phyloP scores from a whole-genome alignment of 768 basidiomycete genomes.

The Lactarius deliciosus region DNA sequence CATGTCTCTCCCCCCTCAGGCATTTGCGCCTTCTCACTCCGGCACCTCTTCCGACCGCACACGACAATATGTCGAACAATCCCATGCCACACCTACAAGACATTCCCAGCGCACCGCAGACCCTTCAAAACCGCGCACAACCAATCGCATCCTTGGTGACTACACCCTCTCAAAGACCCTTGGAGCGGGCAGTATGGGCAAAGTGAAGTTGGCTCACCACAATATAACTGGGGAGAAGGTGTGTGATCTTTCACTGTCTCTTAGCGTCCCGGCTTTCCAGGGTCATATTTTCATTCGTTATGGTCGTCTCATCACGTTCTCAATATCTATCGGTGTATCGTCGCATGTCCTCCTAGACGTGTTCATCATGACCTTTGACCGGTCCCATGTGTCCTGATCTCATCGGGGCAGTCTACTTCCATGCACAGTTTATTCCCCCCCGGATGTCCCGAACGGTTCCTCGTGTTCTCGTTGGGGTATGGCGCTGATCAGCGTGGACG shows the following conservation, averaged over 20 bases:
- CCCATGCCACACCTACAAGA: constrained; percentile 19
- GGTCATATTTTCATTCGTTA: background rate
- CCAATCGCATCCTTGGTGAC: constrained; percentile 76
- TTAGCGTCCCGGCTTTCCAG: constrained; percentile 38
- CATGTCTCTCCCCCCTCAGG: constrained; percentile 73
- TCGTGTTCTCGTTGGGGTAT: constrained; percentile 1
- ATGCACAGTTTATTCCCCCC: background rate
- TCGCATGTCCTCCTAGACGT: background rate
- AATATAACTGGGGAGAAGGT: constrained; percentile 92
- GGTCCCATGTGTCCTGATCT: background rate
- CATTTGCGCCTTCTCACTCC: constrained; percentile 38
- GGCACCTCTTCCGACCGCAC: constrained; percentile 33
- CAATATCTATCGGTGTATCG: background rate
- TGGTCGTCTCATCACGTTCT: background rate
- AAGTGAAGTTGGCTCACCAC: constrained; percentile 94
- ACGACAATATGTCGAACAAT: constrained; percentile 32
- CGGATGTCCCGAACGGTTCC: background rate
- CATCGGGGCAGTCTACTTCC: background rate
- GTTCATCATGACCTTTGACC: background rate
- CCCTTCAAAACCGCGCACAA: constrained; percentile 34
- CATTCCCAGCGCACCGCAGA: constrained; percentile 29
- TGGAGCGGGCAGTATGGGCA: constrained; percentile 98
- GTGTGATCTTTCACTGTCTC: constrained; percentile 48
- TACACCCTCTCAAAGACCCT: constrained; percentile 96
- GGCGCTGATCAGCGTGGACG: constrained; percentile 4